Conservation (phyloP, 495 filamentous ascomycete genomes). For the Staphylotrichum tortipilum region DNA sequence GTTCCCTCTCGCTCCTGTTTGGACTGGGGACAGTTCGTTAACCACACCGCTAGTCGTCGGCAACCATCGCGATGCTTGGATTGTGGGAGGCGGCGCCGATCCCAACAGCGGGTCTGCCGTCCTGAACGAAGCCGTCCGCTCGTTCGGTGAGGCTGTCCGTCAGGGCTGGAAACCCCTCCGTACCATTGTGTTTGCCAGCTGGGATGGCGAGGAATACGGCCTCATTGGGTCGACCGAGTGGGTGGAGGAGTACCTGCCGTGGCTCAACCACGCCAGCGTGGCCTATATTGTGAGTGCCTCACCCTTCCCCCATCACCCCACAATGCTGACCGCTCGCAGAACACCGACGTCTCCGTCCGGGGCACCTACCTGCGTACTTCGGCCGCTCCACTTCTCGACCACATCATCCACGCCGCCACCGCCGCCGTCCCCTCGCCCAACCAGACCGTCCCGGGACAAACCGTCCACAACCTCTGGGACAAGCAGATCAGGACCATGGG, state of each 20-base stretch:
- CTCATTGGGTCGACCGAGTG: slow-evolving; percentile 88
- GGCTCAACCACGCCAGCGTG: slow-evolving; percentile 66
- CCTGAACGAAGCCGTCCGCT: slow-evolving; percentile 74
- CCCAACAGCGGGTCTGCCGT: slow-evolving; percentile 87
- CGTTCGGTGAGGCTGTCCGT: slow-evolving; percentile 68
- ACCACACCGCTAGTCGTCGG: slow-evolving; percentile 53
- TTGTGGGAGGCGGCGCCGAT: slow-evolving; percentile 78
- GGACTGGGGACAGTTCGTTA: neutral
- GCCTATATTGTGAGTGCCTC: slow-evolving; percentile 55
- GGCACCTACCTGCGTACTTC: slow-evolving; percentile 61
- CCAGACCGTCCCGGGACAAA: slow-evolving; percentile 67
- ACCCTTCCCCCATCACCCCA: too few relatives aligned
- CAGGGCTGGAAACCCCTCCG: slow-evolving; percentile 84
- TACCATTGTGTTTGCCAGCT: slow-evolving; percentile 87
- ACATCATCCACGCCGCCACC: slow-evolving; percentile 62
- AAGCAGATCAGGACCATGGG: slow-evolving; percentile 59
- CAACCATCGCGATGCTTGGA: slow-evolving; percentile 93
- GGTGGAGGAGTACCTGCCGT: slow-evolving; percentile 87
- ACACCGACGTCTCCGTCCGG: slow-evolving; percentile 74
- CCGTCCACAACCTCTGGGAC: slow-evolving; percentile 69
- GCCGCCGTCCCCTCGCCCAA: slow-evolving; percentile 71
- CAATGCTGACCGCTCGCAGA: slow-evolving; percentile 29
- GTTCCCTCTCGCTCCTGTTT: neutral
- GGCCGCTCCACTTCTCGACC: slow-evolving; percentile 72
- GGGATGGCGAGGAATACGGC: slow-evolving; percentile 94